Percentiles rank a stretch among this genome's conserved stretches.
These are phyloP conservation scores for Helicocarpus griseus DNA, from an alignment of 2,329 filamentous ascomycete genomes.

Conservation along the genomic window DNA sequence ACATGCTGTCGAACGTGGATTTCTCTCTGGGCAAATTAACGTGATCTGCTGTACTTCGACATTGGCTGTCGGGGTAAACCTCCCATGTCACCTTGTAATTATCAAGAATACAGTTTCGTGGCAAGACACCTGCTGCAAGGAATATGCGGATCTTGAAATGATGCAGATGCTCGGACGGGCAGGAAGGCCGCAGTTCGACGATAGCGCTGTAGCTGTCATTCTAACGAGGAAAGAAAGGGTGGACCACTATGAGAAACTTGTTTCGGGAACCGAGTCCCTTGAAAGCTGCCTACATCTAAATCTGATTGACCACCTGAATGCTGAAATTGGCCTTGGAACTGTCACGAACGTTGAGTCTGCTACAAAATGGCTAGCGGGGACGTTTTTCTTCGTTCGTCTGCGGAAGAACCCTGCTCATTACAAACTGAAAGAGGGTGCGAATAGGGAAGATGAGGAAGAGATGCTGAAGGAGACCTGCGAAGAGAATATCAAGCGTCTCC, in stretches of 20 bases:
- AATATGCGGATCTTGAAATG: constrained; percentile 73
- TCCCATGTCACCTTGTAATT: constrained; percentile 74
- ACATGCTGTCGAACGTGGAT: constrained; percentile 55
- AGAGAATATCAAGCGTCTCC: constrained; percentile 56
- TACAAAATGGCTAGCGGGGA: constrained; percentile 64
- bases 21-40: constrained; percentile 59
- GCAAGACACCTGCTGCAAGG: constrained; percentile 50
- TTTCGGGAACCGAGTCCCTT: constrained; percentile 60
- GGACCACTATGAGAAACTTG: constrained; percentile 60
- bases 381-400: constrained; percentile 68
- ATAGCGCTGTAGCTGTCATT: constrained; percentile 66
- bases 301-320: constrained; percentile 74
- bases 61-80: constrained; percentile 70
- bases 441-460: constrained; percentile 47
- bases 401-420: constrained; percentile 63
- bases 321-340: constrained; percentile 68
- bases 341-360: constrained; percentile 56
- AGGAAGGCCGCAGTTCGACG: constrained; percentile 73
- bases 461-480: constrained; percentile 61
- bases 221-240: constrained; percentile 61
- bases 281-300: constrained; percentile 74
- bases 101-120: constrained; percentile 69
- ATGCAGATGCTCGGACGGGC: constrained; percentile 88
- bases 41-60: constrained; percentile 85
- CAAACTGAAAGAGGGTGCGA: constrained; percentile 47